Conservation (phyloP, 371 early-diverging fungal species). For the Mortierella sp. region DNA sequence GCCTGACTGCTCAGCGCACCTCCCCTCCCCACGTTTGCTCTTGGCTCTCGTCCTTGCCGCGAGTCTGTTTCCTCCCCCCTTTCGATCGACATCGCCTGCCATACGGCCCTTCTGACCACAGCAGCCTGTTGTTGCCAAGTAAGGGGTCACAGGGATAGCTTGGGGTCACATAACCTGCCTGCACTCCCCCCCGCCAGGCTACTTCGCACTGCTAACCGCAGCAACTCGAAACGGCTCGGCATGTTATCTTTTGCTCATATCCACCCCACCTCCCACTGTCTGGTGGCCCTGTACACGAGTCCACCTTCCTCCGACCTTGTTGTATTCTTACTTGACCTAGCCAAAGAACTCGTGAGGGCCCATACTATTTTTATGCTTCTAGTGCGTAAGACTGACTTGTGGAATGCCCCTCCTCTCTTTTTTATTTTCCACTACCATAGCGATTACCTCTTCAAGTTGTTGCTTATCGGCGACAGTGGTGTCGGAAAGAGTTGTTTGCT, state of each 20-base stretch:
- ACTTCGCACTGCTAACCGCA: too few species aligned
- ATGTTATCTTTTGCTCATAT: too few species aligned
- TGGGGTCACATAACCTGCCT: too few species aligned
- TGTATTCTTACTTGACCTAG: conserved; percentile 10
- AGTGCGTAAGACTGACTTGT: neutral
- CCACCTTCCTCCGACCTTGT: neutral
- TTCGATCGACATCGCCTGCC: conserved; percentile 1
- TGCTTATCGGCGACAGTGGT: conserved; percentile 98
- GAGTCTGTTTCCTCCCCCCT: neutral
- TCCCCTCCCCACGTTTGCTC: neutral
- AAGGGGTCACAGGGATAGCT: too few species aligned
- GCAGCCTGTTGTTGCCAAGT: too few species aligned
- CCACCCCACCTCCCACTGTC: too few species aligned
- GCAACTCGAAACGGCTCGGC: neutral
- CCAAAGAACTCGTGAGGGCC: conserved; percentile 1
- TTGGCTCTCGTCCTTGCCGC: too few species aligned
- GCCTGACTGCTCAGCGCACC: neutral
- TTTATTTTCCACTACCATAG: conserved; percentile 52
- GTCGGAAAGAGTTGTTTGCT: conserved; percentile 99
- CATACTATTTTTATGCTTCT: neutral
- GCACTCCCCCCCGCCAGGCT: too few species aligned
- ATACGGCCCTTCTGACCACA: neutral
- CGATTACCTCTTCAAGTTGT: conserved; percentile 98
- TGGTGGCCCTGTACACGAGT: neutral
- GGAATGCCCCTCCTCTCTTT: neutral